Base-by-base conservation (phyloP, 225 moss, liverwort and hornwort species). In the Climacium dendroides region DNA sequence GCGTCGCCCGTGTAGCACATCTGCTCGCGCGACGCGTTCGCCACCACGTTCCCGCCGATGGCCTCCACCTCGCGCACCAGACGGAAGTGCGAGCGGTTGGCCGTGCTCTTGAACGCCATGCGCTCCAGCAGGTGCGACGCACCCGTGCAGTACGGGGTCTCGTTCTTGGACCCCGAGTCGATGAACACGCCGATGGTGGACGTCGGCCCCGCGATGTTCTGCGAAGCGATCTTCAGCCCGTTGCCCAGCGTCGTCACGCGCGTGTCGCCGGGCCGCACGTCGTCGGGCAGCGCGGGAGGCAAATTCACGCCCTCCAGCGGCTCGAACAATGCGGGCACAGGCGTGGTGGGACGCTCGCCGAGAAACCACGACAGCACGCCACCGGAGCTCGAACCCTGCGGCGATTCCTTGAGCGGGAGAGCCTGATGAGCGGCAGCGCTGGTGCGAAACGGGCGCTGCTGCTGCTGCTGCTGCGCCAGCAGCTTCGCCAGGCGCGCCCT, bases 31-130 rank as follows among this genome's bases (percentile, higher is more conserved):
- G 96, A 96, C 78, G 96, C 96, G 85, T 93, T 95, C 11, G 96
- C 95, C 90, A 93, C 76, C 78, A 98, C 91, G 86, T 97, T 98
- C 11, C 97, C 98, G 26, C 98, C 98, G 59, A 97, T 95, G 74
- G 98, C 97, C 82, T 98, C 98, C 72, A 97, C 97, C 89, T 98
- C 98, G 80, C 98, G 95, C 78, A 97, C 94, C 78, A 98, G 89
- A 15, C 98, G 94, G 78, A 97, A 96, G 87, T 98, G 96, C 91
- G 92, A 95, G 77, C 97, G 90, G 89, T 98, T 97, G 63, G 92
- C 90, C 48, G 97, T 96, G 89, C 92, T 96, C 93, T 98, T 98
- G 85, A 96, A 98, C 65, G 98, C 97, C 98, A 98, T 96, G 35
- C 97, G 94, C 88, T 98, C 97, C 87, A 98, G 91, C 91, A 98